phyloP scores from a whole-genome alignment of 192 early-diverging fungal species.

The Podila epicladia region DNA sequence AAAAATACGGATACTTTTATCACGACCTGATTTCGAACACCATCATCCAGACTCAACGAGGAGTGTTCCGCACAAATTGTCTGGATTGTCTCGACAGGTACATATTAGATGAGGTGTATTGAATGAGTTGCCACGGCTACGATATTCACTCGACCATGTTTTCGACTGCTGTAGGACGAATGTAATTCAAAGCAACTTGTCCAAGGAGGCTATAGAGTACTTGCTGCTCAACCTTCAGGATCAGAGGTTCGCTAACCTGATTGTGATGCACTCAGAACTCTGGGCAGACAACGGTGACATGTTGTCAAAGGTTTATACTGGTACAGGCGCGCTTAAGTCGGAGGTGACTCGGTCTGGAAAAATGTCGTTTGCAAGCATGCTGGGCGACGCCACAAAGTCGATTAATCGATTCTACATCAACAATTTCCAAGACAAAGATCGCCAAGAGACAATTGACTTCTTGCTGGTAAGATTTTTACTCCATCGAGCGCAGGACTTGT shows the following conservation, averaged over 20 bases:
- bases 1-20: constrained; percentile 77
- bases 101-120: not conserved
- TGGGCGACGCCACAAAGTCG: constrained; percentile 94
- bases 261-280: constrained; percentile 65
- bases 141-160: constrained; percentile 12
- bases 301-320: constrained; percentile 93
- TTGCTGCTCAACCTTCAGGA: constrained; percentile 55
- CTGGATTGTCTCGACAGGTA: constrained; percentile 73
- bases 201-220: constrained; percentile 56
- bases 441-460: constrained; percentile 93
- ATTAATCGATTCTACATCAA: constrained; percentile 95
- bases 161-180: constrained; percentile 83
- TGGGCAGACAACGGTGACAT: constrained; percentile 94
- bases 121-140: not conserved
- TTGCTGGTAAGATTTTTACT: constrained; percentile 67
- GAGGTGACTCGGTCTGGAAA: constrained; percentile 92
- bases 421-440: constrained; percentile 94
- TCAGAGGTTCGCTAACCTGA: constrained; percentile 21
- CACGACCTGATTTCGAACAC: constrained; percentile 65
- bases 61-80: constrained; percentile 93
- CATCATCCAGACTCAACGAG: constrained; percentile 76
- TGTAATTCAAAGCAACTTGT: constrained; percentile 85
- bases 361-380: constrained; percentile 70
- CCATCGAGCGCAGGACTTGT: not conserved
- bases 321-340: constrained; percentile 95